A percentile compares a stretch with the other conserved stretches of the same genome.
Conservation (phyloP, 495 filamentous ascomycete genomes). For the Glutinoglossum americanum region DNA sequence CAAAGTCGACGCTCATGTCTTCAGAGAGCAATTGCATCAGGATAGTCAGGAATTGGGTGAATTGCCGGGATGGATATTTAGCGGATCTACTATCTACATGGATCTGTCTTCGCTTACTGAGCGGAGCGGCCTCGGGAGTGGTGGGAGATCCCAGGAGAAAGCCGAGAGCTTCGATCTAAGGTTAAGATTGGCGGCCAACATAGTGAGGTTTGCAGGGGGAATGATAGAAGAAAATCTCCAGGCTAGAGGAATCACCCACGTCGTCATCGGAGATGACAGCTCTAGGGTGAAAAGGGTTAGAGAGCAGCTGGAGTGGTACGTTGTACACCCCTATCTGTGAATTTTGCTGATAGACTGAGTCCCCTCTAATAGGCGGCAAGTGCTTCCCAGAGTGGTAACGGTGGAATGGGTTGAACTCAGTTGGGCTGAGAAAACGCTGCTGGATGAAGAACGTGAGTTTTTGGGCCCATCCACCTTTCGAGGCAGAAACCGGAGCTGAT, state of each 20-base stretch:
- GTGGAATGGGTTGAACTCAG: slow-evolving; percentile 56
- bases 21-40: slow-evolving; percentile 32
- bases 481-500: neutral
- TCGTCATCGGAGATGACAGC: slow-evolving; percentile 27
- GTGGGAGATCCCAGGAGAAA: slow-evolving; percentile 9
- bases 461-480: neutral
- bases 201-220: slow-evolving; percentile 44
- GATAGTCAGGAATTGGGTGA: slow-evolving; percentile 28
- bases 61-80: slow-evolving; percentile 46
- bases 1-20: slow-evolving; percentile 14
- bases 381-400: slow-evolving; percentile 49
- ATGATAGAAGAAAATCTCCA: slow-evolving; percentile 23
- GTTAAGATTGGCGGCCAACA: slow-evolving; percentile 19
- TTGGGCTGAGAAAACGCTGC: slow-evolving; percentile 52
- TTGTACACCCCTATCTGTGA: neutral
- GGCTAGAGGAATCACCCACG: slow-evolving; percentile 37
- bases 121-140: neutral
- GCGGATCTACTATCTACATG: slow-evolving; percentile 34
- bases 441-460: slow-evolving; percentile 53
- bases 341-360: slow-evolving; percentile 4
- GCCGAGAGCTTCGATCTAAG: slow-evolving; percentile 10
- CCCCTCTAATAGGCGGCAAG: slow-evolving; percentile 14
- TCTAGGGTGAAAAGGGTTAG: slow-evolving; percentile 22
- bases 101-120: slow-evolving; percentile 10
- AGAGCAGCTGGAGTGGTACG: slow-evolving; percentile 19